phyloP scores from a whole-genome alignment of 169 alveolate species.

The Cryptosporidium ryanae region DNA sequence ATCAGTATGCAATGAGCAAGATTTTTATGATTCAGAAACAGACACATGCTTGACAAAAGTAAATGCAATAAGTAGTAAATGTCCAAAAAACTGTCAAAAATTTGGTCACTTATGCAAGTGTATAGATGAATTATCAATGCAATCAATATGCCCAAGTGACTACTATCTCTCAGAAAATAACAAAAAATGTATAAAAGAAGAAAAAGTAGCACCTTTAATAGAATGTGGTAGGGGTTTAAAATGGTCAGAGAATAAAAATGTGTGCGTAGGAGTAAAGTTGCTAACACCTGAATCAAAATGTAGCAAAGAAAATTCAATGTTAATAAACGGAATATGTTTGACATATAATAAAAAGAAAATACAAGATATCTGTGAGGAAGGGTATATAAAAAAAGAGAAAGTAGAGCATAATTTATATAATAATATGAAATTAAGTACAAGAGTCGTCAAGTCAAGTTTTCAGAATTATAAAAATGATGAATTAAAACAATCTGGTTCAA shows the following conservation, averaged over 20 bases:
- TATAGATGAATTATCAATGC: slow-evolving; percentile 62
- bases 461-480: background rate
- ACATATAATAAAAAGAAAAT: slow-evolving; percentile 26
- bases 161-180: slow-evolving; percentile 15
- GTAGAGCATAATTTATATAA: background rate
- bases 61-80: slow-evolving; percentile 31
- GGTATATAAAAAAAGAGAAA: slow-evolving; percentile 28
- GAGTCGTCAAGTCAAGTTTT: slow-evolving; percentile 23
- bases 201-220: slow-evolving; percentile 40
- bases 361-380: slow-evolving; percentile 68
- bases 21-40: slow-evolving; percentile 60
- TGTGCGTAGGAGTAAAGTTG: slow-evolving; percentile 63
- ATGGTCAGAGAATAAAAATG: slow-evolving; percentile 53
- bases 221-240: slow-evolving; percentile 73
- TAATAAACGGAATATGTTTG: slow-evolving; percentile 65
- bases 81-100: slow-evolving; percentile 65
- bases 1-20: slow-evolving; percentile 49
- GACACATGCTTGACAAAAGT: slow-evolving; percentile 53
- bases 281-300: slow-evolving; percentile 50
- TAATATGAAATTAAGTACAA: slow-evolving; percentile 31
- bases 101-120: slow-evolving; percentile 52
- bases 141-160: slow-evolving; percentile 62
- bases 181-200: slow-evolving; percentile 18
- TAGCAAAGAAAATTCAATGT: slow-evolving; percentile 38
- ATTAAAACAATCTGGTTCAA: background rate